A percentile compares a stretch with the other conserved stretches of the same genome.
These are phyloP conservation scores for Aspergillus flavus DNA, from an alignment of 2,329 filamentous ascomycete species.

Conservation along the genomic window DNA sequence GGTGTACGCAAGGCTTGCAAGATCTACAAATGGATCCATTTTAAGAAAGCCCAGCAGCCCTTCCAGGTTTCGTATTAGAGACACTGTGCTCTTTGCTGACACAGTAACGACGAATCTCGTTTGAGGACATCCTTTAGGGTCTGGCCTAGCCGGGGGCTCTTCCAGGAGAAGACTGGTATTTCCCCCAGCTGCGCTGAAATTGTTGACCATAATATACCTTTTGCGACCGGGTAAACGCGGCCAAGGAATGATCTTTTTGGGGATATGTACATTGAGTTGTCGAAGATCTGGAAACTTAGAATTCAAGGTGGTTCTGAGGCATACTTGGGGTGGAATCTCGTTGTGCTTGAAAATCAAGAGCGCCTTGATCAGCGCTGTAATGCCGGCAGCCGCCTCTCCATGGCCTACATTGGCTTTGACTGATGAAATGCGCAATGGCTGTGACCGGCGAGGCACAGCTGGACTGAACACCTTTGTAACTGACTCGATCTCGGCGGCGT, in stretches of 20 bases:
- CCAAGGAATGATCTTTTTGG: conserved; percentile 46
- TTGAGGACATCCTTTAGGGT: conserved; percentile 51
- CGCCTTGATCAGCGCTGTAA: conserved; percentile 59
- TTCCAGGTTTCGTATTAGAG: conserved; percentile 56
- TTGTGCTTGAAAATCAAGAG: conserved; percentile 66
- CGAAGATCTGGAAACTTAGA: conserved; percentile 34
- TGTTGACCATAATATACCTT: conserved; percentile 56
- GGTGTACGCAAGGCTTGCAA: conserved; percentile 61
- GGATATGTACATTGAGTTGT: conserved; percentile 33
- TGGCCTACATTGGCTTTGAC: conserved; percentile 47
- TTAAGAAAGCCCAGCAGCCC: conserved; percentile 50
- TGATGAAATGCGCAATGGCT: conserved; percentile 30
- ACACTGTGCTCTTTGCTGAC: conserved; percentile 54
- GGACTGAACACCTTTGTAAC: conserved; percentile 57
- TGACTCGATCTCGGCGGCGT: conserved; percentile 78
- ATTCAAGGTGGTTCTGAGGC: conserved; percentile 59
- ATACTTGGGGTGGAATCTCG: conserved; percentile 66
- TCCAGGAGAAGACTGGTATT: conserved; percentile 67
- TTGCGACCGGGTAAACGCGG: conserved; percentile 24
- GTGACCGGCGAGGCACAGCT: conserved; percentile 60
- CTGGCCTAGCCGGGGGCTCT: conserved; percentile 58
- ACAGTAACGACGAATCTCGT: conserved; percentile 58
- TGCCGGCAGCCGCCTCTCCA: conserved; percentile 44
- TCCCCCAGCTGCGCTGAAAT: conserved; percentile 70
- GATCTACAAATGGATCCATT: background rate